A percentile compares a stretch with the other conserved stretches of the same genome.
Conservation (phyloP, 129 eudicot species). For the Kitagawia praeruptora region DNA sequence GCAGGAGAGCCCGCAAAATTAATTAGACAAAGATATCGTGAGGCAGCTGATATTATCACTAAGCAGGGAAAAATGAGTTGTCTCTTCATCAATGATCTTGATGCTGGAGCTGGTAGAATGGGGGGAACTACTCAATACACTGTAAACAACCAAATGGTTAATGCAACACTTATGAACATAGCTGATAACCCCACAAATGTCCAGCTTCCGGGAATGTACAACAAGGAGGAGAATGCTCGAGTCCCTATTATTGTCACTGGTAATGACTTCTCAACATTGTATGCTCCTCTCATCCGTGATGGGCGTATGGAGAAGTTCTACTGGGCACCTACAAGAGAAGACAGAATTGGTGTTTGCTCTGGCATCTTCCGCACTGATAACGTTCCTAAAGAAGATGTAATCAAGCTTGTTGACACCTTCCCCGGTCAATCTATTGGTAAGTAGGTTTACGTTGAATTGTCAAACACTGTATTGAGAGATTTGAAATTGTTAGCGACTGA, state of each 20-base stretch:
- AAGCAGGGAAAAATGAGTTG: constrained; percentile 89
- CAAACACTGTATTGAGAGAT: not conserved
- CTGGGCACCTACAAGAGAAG: constrained; percentile 99
- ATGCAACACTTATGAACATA: constrained; percentile 99
- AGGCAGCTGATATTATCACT: constrained; percentile 70
- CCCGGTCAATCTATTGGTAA: constrained; percentile 97
- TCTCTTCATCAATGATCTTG: constrained; percentile 95
- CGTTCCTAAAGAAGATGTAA: constrained; percentile 36
- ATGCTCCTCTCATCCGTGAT: constrained; percentile 97
- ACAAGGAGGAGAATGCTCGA: constrained; percentile 86
- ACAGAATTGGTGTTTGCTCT: constrained; percentile 76
- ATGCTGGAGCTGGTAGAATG: constrained; percentile 96
- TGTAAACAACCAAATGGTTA: constrained; percentile 97
- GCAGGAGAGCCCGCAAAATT: constrained; percentile 98
- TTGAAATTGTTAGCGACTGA: not conserved
- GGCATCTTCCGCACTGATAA: constrained; percentile 73
- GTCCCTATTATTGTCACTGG: constrained; percentile 94
- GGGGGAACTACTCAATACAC: constrained; percentile 99
- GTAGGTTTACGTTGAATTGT: not conserved
- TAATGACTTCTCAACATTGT: constrained; percentile 87
- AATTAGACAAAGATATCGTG: constrained; percentile 93
- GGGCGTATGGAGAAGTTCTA: constrained; percentile 99
- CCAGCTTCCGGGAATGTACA: constrained; percentile 97
- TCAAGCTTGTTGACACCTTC: constrained; percentile 90
- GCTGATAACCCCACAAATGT: constrained; percentile 96